Conservation (phyloP, 805 yeast species). For the Candida koratica region DNA sequence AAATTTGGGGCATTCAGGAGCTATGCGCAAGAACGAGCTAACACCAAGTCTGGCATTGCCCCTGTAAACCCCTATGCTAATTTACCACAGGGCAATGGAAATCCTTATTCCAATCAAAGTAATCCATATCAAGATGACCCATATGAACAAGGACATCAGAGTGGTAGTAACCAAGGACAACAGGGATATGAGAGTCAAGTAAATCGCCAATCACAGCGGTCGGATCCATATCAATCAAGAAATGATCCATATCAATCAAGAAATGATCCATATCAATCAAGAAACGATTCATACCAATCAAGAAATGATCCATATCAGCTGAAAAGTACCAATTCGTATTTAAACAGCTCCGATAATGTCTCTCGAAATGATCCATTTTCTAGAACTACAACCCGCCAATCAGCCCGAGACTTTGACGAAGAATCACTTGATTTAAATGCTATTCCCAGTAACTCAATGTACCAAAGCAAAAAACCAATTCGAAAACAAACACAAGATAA, state of each 20-base stretch:
- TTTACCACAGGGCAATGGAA: conserved; percentile 15
- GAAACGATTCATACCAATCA: conserved; percentile 4
- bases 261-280: background rate
- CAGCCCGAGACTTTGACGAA: conserved; percentile 19
- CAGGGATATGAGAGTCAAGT: background rate
- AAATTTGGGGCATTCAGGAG: conserved; percentile 50
- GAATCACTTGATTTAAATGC: conserved; percentile 38
- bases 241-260: conserved; percentile 1
- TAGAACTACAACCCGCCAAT: conserved; percentile 8
- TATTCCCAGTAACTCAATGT: conserved; percentile 29
- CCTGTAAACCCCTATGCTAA: conserved; percentile 43
- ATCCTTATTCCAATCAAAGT: conserved; percentile 4
- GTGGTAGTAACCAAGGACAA: background rate
- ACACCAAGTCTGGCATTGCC: conserved; percentile 32
- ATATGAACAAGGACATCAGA: conserved; percentile 3
- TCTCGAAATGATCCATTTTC: conserved; percentile 10
- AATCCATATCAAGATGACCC: conserved; percentile 7
- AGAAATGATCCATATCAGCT: conserved; percentile 1
- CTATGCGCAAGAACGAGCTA: conserved; percentile 44
- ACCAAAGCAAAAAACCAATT: conserved; percentile 20
- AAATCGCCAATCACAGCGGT: background rate
- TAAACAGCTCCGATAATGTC: background rate
- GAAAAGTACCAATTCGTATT: background rate
- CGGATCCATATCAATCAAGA: conserved; percentile 1
- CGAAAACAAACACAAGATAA: conserved; percentile 19